Conservation (phyloP, 2,329 filamentous ascomycete genomes). For the Whalleya microplaca region DNA sequence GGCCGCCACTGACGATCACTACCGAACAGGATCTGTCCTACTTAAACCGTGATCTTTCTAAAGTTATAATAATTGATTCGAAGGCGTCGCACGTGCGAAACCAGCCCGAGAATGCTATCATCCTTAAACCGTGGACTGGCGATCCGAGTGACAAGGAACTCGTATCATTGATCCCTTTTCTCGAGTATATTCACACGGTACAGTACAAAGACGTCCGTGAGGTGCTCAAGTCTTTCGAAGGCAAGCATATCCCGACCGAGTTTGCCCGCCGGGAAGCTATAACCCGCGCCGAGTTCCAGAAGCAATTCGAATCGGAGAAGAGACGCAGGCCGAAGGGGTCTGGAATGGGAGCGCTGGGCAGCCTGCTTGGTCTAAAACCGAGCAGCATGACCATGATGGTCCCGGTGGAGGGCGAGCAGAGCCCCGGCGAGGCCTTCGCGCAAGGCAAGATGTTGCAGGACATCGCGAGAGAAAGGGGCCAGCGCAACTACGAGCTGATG, state of each 20-base stretch:
- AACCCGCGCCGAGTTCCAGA: slow-evolving; percentile 82
- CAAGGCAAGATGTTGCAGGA: slow-evolving; percentile 98
- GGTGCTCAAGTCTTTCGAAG: slow-evolving; percentile 85
- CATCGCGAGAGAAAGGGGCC: slow-evolving; percentile 87
- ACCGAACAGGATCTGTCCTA: slow-evolving; percentile 83
- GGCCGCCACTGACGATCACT: slow-evolving; percentile 19
- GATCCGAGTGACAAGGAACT: slow-evolving; percentile 82
- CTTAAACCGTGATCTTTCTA: slow-evolving; percentile 92
- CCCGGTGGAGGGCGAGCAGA: slow-evolving; percentile 67
- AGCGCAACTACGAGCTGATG: slow-evolving; percentile 85
- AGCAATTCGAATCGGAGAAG: slow-evolving; percentile 71
- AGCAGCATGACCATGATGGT: slow-evolving; percentile 66
- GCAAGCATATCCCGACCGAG: slow-evolving; percentile 85
- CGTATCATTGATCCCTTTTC: slow-evolving; percentile 89
- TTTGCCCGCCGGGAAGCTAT: slow-evolving; percentile 87
- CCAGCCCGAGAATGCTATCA: slow-evolving; percentile 95
- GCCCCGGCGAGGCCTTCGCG: slow-evolving; percentile 74
- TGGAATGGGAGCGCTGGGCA: slow-evolving; percentile 70
- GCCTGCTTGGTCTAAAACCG: slow-evolving; percentile 77
- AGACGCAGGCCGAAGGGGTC: slow-evolving; percentile 57
- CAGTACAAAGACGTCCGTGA: slow-evolving; percentile 85
- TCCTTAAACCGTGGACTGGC: slow-evolving; percentile 89
- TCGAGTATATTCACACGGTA: slow-evolving; percentile 97
- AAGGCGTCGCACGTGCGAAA: slow-evolving; percentile 78
- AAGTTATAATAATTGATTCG: slow-evolving; percentile 93